phyloP scores from a whole-genome alignment of 2,329 filamentous ascomycete species.

The Botrytis paeoniae region DNA sequence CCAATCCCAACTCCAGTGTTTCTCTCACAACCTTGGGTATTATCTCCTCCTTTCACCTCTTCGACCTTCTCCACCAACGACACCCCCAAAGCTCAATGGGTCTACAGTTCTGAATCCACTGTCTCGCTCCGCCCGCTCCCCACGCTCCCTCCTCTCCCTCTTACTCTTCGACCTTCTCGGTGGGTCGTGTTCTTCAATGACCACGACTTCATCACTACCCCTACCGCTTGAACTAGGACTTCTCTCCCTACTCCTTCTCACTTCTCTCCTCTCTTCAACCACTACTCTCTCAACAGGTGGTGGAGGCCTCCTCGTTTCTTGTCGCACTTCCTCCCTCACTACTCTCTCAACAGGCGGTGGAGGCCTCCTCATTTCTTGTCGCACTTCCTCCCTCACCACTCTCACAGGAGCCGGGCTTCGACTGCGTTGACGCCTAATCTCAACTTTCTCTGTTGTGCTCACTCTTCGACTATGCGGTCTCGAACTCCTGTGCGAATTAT shows the following conservation, averaged over 20 bases:
- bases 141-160: slow-evolving; percentile 26
- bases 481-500: slow-evolving; percentile 19
- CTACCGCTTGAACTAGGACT: slow-evolving; percentile 22
- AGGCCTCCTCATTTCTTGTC: slow-evolving; percentile 17
- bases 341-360: slow-evolving; percentile 23
- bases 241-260: slow-evolving; percentile 28
- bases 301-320: slow-evolving; percentile 17
- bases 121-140: slow-evolving; percentile 22
- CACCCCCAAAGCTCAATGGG: slow-evolving; percentile 34
- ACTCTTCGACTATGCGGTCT: slow-evolving; percentile 23
- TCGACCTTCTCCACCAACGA: slow-evolving; percentile 30
- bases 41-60: slow-evolving; percentile 26
- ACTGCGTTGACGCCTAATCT: slow-evolving; percentile 28
- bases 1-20: background rate
- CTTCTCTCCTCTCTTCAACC: slow-evolving; percentile 34
- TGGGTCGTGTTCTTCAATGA: slow-evolving; percentile 39
- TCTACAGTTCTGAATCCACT: slow-evolving; percentile 38
- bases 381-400: slow-evolving; percentile 28
- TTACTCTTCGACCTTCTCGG: slow-evolving; percentile 35
- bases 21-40: background rate
- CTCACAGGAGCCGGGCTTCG: slow-evolving; percentile 23
- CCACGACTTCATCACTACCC: slow-evolving; percentile 37
- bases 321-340: slow-evolving; percentile 26
- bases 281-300: slow-evolving; percentile 33
- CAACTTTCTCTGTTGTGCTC: slow-evolving; percentile 32